Base-by-base conservation (phyloP, 768 basidiomycete species). In the Boletus fagicola region DNA sequence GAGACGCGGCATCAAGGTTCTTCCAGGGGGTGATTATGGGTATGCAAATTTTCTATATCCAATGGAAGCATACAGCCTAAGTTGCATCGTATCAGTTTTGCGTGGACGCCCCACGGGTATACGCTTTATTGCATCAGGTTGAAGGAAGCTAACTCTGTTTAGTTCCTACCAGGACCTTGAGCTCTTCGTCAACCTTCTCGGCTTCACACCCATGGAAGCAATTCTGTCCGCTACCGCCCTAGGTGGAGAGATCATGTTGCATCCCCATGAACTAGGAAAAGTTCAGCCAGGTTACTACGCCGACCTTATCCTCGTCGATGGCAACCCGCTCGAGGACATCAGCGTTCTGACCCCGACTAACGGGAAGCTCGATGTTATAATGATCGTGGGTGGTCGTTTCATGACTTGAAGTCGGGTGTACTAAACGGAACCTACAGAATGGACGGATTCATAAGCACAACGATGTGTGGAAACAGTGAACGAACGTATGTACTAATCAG, bases 11-110 rank as follows among this genome's bases (percentile, higher is more conserved):
- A 71, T 75, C 43, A 75, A 70, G 54, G 31, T 75, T 26, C 69
- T 75, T 45, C 74, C 74, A 1, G 74, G 74, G 0, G 75, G 74
- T 24, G 74, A 75, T 53, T 75, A 75, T 42, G 74, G 74, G 72
- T 72, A 18, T 18, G 49, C 18, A 61, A 58, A 4, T 5, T 28
- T 46, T 35, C 9, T 9, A n/a, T 5, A 22, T 49, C 26, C 30
- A n/a, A 43, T 47, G 38, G 24, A 50, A 35, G 13, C 5, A 28
- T 1, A 15, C 35, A 22, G 18, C 18, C 47, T 62, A 3, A 62
- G 26, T 11, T 58, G 3, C 22, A 16, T 50, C 26, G 18, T 22
- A 36, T 48, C n/a, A 70, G 59, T 9, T 67, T 69, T n/a, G 65
- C 61, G 3, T 63, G 72, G 72, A 74, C 72, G 2, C 72, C 71